A percentile compares a stretch with the other conserved stretches of the same genome.
phyloP scores from a whole-genome alignment of 2,329 filamentous ascomycete genomes.

The Fusarium equiseti region DNA sequence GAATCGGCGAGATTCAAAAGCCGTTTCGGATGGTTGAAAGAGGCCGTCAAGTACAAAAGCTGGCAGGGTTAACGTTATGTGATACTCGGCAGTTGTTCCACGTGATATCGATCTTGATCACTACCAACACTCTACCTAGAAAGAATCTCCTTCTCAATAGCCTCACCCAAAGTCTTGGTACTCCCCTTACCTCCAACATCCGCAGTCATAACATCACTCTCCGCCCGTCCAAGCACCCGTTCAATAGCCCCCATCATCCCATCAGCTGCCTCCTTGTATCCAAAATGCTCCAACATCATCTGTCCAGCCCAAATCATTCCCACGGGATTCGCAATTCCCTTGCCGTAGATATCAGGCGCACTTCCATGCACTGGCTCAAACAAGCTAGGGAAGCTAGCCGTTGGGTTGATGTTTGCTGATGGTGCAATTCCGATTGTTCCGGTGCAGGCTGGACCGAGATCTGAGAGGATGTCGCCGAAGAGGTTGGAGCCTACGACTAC shows the following conservation, averaged over 20 bases:
- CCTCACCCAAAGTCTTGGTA: slow-evolving; percentile 40
- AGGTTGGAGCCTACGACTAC: slow-evolving; percentile 75
- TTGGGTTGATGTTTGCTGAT: slow-evolving; percentile 75
- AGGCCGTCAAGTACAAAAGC: too few species aligned
- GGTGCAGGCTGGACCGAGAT: slow-evolving; percentile 76
- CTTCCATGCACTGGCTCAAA: slow-evolving; percentile 78
- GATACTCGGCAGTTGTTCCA: too few species aligned
- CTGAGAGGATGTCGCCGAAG: slow-evolving; percentile 75
- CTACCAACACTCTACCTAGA: neutral
- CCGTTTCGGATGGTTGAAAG: too few species aligned
- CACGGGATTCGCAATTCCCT: slow-evolving; percentile 80
- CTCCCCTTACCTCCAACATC: slow-evolving; percentile 50
- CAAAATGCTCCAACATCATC: slow-evolving; percentile 63
- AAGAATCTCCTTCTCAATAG: slow-evolving; percentile 37
- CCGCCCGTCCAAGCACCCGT: slow-evolving; percentile 66
- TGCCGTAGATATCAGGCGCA: slow-evolving; percentile 79
- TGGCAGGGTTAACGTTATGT: too few species aligned
- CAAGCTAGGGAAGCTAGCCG: slow-evolving; percentile 63
- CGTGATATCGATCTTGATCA: too few species aligned
- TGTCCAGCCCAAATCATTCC: slow-evolving; percentile 78
- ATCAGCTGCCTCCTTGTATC: slow-evolving; percentile 55
- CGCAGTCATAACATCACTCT: slow-evolving; percentile 48
- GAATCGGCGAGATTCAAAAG: too few species aligned
- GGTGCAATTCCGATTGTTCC: slow-evolving; percentile 80
- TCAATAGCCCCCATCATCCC: slow-evolving; percentile 72